Conservation (phyloP, 768 basidiomycete genomes). For the Rubroboletus satanas region DNA sequence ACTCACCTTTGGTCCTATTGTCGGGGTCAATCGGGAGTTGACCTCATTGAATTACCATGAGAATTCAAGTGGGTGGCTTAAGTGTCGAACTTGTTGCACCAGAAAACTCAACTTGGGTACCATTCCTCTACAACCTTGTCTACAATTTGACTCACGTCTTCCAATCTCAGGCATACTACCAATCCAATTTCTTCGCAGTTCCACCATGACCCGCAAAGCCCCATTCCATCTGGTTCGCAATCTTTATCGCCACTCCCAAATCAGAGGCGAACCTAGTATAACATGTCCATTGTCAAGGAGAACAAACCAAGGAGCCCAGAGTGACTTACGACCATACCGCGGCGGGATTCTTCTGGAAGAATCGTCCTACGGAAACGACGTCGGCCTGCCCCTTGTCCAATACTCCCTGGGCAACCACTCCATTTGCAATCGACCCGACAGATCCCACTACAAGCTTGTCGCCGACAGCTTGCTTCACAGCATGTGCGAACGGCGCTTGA, state of each 20-base stretch:
- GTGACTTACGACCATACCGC: conserved; percentile 35
- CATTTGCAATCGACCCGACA: conserved; percentile 31
- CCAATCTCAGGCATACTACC: conserved; percentile 8
- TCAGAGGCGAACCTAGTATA: conserved; percentile 46
- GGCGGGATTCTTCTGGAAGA: conserved; percentile 61
- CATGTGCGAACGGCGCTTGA: conserved; percentile 57
- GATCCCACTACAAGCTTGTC: conserved; percentile 34
- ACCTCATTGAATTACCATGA: not conserved
- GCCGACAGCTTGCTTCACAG: conserved; percentile 46
- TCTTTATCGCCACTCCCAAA: conserved; percentile 43
- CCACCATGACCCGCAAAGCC: conserved; percentile 39
- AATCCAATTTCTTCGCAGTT: conserved; percentile 3
- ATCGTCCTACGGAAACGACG: conserved; percentile 46
- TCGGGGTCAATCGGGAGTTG: not conserved
- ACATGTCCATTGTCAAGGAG: not conserved
- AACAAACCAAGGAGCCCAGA: not conserved
- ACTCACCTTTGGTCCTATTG: not conserved
- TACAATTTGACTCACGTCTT: not conserved
- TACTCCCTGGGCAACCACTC: conserved; percentile 42
- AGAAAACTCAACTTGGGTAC: not conserved
- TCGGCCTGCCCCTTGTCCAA: conserved; percentile 43
- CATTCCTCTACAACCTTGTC: not conserved
- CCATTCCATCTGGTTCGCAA: conserved; percentile 57
- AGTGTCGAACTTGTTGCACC: not conserved
- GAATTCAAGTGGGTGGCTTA: not conserved